Percentiles rank a stretch among this genome's conserved stretches.
phyloP scores from a whole-genome alignment of 129 eudicot genomes.

The Heracleum sosnowskyi region DNA sequence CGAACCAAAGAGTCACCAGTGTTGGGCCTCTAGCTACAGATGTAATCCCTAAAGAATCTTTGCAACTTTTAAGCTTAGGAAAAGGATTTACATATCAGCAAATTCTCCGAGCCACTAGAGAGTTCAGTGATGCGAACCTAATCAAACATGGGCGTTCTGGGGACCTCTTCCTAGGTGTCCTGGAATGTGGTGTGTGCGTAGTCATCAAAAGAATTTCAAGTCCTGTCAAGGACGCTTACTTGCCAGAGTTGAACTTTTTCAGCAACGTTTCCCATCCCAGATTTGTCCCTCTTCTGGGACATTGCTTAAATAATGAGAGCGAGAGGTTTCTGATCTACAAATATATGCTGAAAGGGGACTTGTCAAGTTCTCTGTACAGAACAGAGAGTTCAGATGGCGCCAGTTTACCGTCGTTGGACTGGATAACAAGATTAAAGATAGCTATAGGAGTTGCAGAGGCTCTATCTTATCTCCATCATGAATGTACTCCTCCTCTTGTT shows the following conservation, averaged over 20 bases:
- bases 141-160: conserved; percentile 78
- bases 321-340: conserved; percentile 73
- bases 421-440: conserved; percentile 89
- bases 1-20: conserved; percentile 48
- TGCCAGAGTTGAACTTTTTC: conserved; percentile 52
- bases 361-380: conserved; percentile 61
- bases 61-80: conserved; percentile 56
- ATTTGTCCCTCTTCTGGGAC: conserved; percentile 72
- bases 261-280: conserved; percentile 69
- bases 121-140: conserved; percentile 53
- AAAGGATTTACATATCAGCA: conserved; percentile 62
- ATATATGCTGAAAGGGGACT: conserved; percentile 77
- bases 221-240: conserved; percentile 44
- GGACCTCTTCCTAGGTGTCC: conserved; percentile 54
- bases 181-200: conserved; percentile 55
- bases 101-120: conserved; percentile 47
- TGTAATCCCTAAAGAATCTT: conserved; percentile 25
- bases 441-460: conserved; percentile 87
- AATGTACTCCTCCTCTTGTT: conserved; percentile 78
- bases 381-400: conserved; percentile 36
- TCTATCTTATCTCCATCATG: conserved; percentile 77
- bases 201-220: conserved; percentile 48
- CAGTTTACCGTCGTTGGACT: conserved; percentile 63
- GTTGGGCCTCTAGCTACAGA: conserved; percentile 55
- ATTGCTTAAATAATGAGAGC: conserved; percentile 66